A percentile compares a stretch with the other conserved stretches of the same genome.
Evolutionary conservation across 495 filamentous ascomycete genomes (phyloP).

Genomic region (Venustampulla echinocandica): DNA sequence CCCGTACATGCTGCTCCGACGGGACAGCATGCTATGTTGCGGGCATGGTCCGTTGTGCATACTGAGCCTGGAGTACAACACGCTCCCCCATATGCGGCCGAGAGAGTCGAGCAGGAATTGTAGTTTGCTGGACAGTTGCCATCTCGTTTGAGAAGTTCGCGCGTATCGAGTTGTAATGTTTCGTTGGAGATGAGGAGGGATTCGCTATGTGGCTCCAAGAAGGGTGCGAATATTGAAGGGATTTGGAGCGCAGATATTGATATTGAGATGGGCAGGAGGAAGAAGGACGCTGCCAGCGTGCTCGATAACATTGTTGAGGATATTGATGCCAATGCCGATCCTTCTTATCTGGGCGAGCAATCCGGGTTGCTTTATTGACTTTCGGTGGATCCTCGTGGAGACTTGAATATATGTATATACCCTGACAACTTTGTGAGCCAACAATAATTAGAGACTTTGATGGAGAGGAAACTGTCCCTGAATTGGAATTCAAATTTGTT

Average conservation of each 20-base stretch:
- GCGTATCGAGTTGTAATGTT: slow-evolving; percentile 1
- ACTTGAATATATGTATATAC: too few species aligned
- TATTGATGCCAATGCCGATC: too few species aligned
- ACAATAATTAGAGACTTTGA: too few species aligned
- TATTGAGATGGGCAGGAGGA: slow-evolving; percentile 11
- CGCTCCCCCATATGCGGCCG: slow-evolving; percentile 34
- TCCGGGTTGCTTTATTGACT: background rate
- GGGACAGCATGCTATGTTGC: slow-evolving; percentile 60
- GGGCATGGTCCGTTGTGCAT: slow-evolving; percentile 49
- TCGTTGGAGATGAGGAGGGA: slow-evolving; percentile 9
- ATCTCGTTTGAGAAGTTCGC: slow-evolving; percentile 21
- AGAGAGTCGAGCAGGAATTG: slow-evolving; percentile 39
- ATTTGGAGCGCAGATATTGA: slow-evolving; percentile 20
- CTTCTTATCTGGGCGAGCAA: too few species aligned
- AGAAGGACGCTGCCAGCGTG: background rate
- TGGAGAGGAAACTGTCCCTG: too few species aligned
- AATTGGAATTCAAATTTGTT: too few species aligned
- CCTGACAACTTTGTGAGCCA: too few species aligned
- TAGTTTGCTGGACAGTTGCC: slow-evolving; percentile 45
- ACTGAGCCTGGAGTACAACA: slow-evolving; percentile 47
- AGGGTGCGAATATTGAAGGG: slow-evolving; percentile 14
- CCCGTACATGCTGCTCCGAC: slow-evolving; percentile 54
- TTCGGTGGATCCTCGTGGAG: background rate
- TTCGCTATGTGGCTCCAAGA: slow-evolving; percentile 8
- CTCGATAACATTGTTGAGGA: slow-evolving; percentile 11